Evolutionary conservation across 129 eudicot genomes (phyloP), one percentile per base, ranked within the genome.

Genomic region (Helianthus tuberosus): DNA sequence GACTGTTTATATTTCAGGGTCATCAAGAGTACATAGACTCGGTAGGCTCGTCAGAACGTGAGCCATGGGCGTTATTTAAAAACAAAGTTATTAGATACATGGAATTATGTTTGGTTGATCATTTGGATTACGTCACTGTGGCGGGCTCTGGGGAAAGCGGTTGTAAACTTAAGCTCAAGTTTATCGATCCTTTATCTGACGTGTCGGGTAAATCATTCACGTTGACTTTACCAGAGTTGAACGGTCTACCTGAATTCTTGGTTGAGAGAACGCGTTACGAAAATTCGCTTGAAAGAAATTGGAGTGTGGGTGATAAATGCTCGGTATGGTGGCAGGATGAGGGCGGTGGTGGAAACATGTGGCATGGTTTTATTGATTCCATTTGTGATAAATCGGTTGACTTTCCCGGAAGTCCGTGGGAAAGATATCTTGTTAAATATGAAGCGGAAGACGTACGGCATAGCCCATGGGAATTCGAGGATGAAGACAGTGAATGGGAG

Each of bases 391-490:
- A 79, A 52, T 80, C 87, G 14, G 47, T 14, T 14, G 81, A 82
- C 6, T 91, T 86, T 69, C 99, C 90, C 2, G 95, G 78, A 41
- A 95, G 99, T 79, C 99, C 88, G 23, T 95, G 99, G 99, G 94
- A 91, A 46, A 85, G 94, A 75, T 87, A 66, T 84, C 3, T 12
- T 25, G 82, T 95, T 17, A 20, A 13, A 50, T 93, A 93, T 74
- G 29, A 23, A 63, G 57, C 25, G 48, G 64, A 75, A 59, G 67
- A 77, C 0, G 61, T 1, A 64, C 39, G 39, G 12, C 99, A 95
- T 47, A 81, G 97, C 75, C 95, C 97, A 46, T 95, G 99, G 99
- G 99, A 95, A 77, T 79, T 95, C 39, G 87, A 86, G 69, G 91
- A 84, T 73, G 71, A 71, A 23, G 83, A 81, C 5, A 14, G 12